Base-by-base conservation (phyloP, 768 basidiomycete species). In the Podaxis sp. region DNA sequence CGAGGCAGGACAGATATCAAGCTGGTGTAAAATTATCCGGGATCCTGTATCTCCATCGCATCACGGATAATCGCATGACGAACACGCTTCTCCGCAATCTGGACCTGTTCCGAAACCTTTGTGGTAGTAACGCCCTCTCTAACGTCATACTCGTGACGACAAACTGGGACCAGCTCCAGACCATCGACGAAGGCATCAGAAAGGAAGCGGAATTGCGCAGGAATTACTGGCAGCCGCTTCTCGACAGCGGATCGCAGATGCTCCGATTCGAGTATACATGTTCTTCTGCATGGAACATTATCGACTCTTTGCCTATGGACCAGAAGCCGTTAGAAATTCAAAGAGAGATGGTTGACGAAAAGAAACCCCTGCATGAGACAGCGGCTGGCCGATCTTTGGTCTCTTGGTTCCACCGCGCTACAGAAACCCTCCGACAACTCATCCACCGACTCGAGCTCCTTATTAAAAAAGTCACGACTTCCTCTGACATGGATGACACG, bases 101-200 rank as follows among this genome's bases (percentile, higher is more conserved):
- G 27, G 52, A 67, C 54, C 52, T 65, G 50, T 64, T 68, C 55
- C 49, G 49, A 22, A 59, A 65, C 19, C 62, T 70, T 2, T 67
- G 68, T 24, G 64, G 63, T 1, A 24, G 56, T 2, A 46, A 65
- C 2, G 59, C 63, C 0, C 43, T 61, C 24, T 47, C 46, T 13
- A 66, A 67, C 41, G 57, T 70, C 11, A 47, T 65, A 38, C 33
- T 69, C 0, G 64, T 67, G 2, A 68, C 70, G 1, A 67, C 66
- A 0, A 57, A 63, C 22, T 69, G 70, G 70, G 64, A 65, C n/a
- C 58, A 63, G 12, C 46, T 69, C 4, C 46, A 59, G 9, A 27
- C 17, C 3, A 29, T 27, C 6, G n/a, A 47, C 5, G 59, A 46
- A 29, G 67, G 63, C 0, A 38, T 37, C 19, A 46, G 24, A 12